Base-by-base conservation (phyloP, 768 basidiomycete species). In the Pluteus cervinus region DNA sequence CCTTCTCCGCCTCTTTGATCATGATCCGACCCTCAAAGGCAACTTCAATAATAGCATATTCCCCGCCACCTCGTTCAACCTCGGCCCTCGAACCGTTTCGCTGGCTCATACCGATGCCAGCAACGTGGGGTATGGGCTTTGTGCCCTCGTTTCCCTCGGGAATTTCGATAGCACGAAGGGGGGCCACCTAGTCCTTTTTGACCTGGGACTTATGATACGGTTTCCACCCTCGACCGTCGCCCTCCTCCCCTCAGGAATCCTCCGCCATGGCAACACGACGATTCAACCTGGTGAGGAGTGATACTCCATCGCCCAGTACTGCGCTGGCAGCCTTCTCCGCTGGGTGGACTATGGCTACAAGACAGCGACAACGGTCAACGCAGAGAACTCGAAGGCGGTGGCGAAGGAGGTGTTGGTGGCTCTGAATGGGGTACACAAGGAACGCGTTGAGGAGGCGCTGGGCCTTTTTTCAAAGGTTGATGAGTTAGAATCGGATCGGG, bases 1-100 rank as follows among this genome's bases (percentile, higher is more conserved):
- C 9, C 40, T 53, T 2, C 9, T 28, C 3, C 16, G n/a, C 9
- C 36, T 56, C 2, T 42, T 43, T 24, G 30, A 26, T 0, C 22
- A 39, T 1, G 12, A 46, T 15, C 43, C 44, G 3, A 7, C 17
- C 2, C 44, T 58, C 4, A 12, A 11, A 4, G 25, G 31, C 16
- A 57, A 53, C 42, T 52, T 63, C 41, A 2, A 18, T 10, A 52
- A 55, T n/a, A 57, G 53, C 4, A 24, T 61, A 0, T 65, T 57
- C 15, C 42, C 58, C 0, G 30, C 48, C 0, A 24, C 36, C 0
- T 56, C 54, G 0, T 55, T 63, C 45, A 65, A 65, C 37, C 44
- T 60, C 8, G 60, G 59, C 0, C 45, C 48, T 0, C 30, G 25
- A 0, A 51, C 48, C 0, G 24, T 48, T 0, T 52, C 48, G 0